Evolutionary conservation across 306 rosid genomes (phyloP).

Genomic region (Ormosia emarginata): DNA sequence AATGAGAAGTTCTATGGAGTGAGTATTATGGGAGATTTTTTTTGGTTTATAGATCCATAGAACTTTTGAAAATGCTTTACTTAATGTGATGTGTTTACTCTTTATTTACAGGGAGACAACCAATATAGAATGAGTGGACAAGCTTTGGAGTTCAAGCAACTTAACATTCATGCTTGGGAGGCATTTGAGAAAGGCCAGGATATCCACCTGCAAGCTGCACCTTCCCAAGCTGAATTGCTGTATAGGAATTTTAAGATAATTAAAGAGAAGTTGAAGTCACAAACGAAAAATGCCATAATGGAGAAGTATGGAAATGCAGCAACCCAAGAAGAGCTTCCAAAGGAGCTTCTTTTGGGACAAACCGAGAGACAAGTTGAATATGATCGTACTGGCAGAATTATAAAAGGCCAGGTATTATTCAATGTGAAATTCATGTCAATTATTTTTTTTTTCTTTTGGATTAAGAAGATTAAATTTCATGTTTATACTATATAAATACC

Average conservation of each 20-base stretch:
- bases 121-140: conserved; percentile 51
- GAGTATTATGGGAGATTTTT: conserved; percentile 14
- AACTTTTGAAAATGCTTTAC: neutral
- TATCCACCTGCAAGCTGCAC: conserved; percentile 65
- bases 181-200: conserved; percentile 72
- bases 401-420: conserved; percentile 47
- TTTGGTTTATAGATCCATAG: neutral
- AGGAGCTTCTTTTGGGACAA: conserved; percentile 64
- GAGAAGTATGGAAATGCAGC: conserved; percentile 70
- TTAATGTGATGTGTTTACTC: neutral
- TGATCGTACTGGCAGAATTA: conserved; percentile 58
- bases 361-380: conserved; percentile 62
- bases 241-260: conserved; percentile 53
- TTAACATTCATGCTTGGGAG: conserved; percentile 61
- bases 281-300: conserved; percentile 48
- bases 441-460: neutral
- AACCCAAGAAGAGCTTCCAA: conserved; percentile 47
- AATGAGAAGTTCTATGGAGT: conserved; percentile 65
- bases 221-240: conserved; percentile 68
- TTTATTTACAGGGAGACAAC: conserved; percentile 48
- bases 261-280: conserved; percentile 57
- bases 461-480: neutral
- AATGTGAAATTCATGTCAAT: neutral
- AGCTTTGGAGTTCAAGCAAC: conserved; percentile 59
- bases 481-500: neutral